phyloP scores from a whole-genome alignment of 768 basidiomycete species.

The Boletus rubropictus region DNA sequence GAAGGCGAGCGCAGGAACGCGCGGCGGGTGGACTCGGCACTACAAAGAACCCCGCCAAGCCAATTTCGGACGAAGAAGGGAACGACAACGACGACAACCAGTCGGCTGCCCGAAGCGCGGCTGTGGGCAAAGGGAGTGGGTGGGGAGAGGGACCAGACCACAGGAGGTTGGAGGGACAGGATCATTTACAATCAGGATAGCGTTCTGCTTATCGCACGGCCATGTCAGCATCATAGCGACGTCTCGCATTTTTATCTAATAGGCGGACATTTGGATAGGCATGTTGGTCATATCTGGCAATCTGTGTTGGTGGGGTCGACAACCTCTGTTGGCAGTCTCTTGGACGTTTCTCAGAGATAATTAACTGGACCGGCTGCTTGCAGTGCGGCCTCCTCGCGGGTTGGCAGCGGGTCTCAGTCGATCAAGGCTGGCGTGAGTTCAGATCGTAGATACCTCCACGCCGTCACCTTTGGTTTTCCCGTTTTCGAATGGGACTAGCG shows the following conservation, averaged over 20 bases:
- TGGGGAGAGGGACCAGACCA: constrained; percentile 18
- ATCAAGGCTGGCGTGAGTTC: constrained; percentile 8
- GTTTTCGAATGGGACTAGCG: constrained; percentile 6
- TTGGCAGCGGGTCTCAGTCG: constrained; percentile 7
- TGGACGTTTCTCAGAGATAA: constrained; percentile 14
- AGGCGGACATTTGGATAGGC: constrained; percentile 33
- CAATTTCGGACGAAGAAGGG: constrained; percentile 24
- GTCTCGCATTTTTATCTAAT: constrained; percentile 31
- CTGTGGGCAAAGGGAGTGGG: constrained; percentile 5
- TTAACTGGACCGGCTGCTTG: constrained; percentile 24
- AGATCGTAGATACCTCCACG: not conserved
- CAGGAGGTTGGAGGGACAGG: constrained; percentile 14
- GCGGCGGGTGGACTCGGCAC: constrained; percentile 36
- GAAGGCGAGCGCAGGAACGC: constrained; percentile 67
- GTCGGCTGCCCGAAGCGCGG: constrained; percentile 1
- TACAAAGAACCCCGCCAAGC: constrained; percentile 19
- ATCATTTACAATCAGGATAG: constrained; percentile 22
- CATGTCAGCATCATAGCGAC: constrained; percentile 19
- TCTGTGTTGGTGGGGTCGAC: constrained; percentile 14
- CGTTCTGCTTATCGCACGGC: constrained; percentile 7
- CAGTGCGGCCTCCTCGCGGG: constrained; percentile 30
- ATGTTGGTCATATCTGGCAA: constrained; percentile 24
- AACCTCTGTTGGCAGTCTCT: constrained; percentile 11
- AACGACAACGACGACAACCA: constrained; percentile 16
- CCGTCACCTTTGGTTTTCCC: not conserved